Conservation (phyloP, 202 grass and related monocot genomes). For the Hordeum pubiflorum region DNA sequence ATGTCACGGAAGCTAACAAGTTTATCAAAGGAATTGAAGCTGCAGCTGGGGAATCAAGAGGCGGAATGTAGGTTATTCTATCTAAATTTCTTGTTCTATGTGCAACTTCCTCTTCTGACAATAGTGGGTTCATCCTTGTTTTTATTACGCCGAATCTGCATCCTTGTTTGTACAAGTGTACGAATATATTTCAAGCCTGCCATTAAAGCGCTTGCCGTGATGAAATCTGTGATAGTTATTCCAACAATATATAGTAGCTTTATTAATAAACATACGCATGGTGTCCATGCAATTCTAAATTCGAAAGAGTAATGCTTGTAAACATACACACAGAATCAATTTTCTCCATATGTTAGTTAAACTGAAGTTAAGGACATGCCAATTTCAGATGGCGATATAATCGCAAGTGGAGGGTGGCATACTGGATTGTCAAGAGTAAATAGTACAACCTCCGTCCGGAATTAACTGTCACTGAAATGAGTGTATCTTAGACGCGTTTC, state of each 20-base stretch:
- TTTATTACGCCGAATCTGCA: background rate
- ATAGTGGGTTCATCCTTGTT: background rate
- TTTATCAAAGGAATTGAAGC: slow-evolving; percentile 64
- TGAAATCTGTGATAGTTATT: background rate
- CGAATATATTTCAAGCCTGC: background rate
- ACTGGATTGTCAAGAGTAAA: background rate
- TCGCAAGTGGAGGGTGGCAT: background rate
- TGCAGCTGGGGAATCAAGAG: slow-evolving; percentile 27
- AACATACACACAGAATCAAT: background rate
- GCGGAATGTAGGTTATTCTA: slow-evolving; percentile 43
- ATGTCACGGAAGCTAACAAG: slow-evolving; percentile 62
- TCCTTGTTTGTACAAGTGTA: background rate
- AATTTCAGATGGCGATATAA: slow-evolving; percentile 5
- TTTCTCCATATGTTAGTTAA: background rate
- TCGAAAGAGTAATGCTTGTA: background rate
- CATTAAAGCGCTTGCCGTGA: background rate
- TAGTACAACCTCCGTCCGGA: background rate
- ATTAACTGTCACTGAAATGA: too few species aligned
- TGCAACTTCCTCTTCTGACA: slow-evolving; percentile 4
- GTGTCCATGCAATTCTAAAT: background rate
- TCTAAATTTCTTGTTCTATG: slow-evolving; percentile 6
- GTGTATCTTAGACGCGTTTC: background rate
- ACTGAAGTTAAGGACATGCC: background rate
- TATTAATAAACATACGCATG: background rate
- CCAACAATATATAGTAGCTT: background rate